Evolutionary conservation across 352 stramenopile genomes (phyloP).

Genomic region (Globisporangium echinulatum): DNA sequence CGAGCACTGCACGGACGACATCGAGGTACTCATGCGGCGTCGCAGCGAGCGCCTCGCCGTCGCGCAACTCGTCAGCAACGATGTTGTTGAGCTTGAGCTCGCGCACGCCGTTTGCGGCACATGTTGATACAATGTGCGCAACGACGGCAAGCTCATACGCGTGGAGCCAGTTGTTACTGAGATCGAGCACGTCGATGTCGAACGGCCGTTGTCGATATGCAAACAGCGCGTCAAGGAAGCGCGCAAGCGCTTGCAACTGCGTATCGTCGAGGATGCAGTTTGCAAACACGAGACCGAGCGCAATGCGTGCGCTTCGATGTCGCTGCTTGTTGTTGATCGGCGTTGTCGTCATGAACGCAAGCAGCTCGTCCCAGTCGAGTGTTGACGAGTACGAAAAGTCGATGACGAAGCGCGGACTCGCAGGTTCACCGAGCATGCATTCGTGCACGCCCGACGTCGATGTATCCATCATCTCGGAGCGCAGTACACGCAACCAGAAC

Average conservation of each 20-base stretch:
- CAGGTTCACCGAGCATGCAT: neutral
- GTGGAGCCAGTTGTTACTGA: constrained; percentile 1
- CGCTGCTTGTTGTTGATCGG: too few species aligned
- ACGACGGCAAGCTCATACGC: neutral
- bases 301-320: neutral
- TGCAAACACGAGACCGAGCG: constrained; percentile 2
- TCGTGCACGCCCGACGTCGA: constrained; percentile 3
- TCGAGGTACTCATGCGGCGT: constrained; percentile 1
- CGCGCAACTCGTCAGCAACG: neutral
- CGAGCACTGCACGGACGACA: neutral
- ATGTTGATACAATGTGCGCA: neutral
- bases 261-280: constrained; percentile 1
- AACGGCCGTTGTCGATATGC: constrained; percentile 1
- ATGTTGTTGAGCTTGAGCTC: constrained; percentile 10
- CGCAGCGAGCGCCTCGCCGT: neutral
- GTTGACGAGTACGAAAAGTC: constrained; percentile 2
- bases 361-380: neutral
- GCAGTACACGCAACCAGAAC: neutral
- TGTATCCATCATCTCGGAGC: constrained; percentile 3
- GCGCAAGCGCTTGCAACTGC: neutral
- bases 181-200: constrained; percentile 4
- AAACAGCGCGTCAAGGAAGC: constrained; percentile 2
- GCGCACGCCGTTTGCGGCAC: neutral
- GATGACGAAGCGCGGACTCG: constrained; percentile 1
- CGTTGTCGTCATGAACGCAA: neutral